Conservation (phyloP, 148 eudicot genomes). For the Gaultheria prostrata region DNA sequence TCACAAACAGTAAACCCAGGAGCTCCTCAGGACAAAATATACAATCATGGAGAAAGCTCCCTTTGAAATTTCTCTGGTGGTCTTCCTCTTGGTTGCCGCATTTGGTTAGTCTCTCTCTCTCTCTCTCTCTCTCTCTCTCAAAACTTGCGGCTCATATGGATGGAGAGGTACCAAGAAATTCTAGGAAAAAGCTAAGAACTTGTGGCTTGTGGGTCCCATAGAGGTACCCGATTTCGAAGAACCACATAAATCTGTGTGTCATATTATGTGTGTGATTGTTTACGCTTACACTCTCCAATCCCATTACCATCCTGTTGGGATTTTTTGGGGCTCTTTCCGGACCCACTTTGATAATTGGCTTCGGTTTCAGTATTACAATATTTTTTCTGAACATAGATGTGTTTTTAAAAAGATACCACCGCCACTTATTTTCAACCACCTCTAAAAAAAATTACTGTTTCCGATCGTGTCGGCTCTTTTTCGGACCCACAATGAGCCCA, state of each 20-base stretch:
- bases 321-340: not conserved
- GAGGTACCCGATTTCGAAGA: no score
- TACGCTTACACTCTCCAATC: no score
- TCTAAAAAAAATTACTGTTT: no score
- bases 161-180: no score
- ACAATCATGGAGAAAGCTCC: conserved; percentile 9
- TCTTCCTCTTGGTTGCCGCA: conserved; percentile 10
- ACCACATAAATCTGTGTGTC: no score
- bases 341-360: not conserved
- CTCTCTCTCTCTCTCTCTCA: not conserved
- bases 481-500: not conserved
- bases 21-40: not conserved
- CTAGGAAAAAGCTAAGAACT: no score
- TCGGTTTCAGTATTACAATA: not conserved
- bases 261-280: no score
- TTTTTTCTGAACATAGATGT: not conserved
- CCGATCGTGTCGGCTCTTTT: not conserved
- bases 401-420: not conserved
- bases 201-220: no score
- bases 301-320: not conserved
- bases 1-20: not conserved
- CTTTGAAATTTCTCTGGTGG: not conserved
- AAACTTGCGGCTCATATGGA: no score
- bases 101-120: conserved; percentile 1
- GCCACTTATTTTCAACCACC: no score